phyloP scores from a whole-genome alignment of 306 rosid genomes.

The Pachyrhizus erosus region DNA sequence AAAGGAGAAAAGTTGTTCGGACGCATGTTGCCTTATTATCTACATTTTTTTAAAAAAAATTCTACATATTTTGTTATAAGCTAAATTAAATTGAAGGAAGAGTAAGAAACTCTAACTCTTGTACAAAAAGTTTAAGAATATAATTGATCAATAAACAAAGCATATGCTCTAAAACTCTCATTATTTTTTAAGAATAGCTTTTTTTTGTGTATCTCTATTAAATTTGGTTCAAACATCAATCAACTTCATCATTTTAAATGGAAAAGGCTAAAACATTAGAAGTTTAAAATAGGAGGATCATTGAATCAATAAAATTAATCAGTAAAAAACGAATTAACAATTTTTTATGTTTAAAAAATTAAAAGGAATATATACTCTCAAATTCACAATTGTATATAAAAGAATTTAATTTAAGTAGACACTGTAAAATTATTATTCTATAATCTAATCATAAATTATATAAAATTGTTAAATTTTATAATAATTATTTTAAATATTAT shows the following conservation, averaged over 20 bases:
- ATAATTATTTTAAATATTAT: neutral
- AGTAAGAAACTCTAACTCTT: neutral
- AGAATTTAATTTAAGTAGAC: neutral
- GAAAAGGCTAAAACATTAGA: neutral
- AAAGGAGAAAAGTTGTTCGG: neutral
- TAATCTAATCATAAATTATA: neutral
- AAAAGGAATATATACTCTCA: neutral
- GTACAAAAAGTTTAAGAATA: neutral
- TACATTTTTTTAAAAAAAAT: too few species aligned
- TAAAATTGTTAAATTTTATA: neutral
- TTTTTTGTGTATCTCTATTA: neutral
- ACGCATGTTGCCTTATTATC: slow-evolving; percentile 32
- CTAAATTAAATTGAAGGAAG: neutral
- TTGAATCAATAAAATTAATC: neutral
- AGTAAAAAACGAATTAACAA: neutral
- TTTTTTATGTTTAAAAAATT: neutral
- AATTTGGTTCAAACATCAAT: neutral
- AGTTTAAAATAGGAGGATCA: neutral
- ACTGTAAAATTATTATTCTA: neutral
- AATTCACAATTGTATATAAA: neutral
- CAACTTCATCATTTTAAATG: neutral
- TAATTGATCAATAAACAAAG: neutral
- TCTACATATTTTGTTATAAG: neutral
- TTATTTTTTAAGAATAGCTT: neutral
- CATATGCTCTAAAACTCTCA: neutral